These are phyloP conservation scores for Fusarium albidum DNA, from an alignment of 2,329 filamentous ascomycete genomes.

Conservation along the genomic window DNA sequence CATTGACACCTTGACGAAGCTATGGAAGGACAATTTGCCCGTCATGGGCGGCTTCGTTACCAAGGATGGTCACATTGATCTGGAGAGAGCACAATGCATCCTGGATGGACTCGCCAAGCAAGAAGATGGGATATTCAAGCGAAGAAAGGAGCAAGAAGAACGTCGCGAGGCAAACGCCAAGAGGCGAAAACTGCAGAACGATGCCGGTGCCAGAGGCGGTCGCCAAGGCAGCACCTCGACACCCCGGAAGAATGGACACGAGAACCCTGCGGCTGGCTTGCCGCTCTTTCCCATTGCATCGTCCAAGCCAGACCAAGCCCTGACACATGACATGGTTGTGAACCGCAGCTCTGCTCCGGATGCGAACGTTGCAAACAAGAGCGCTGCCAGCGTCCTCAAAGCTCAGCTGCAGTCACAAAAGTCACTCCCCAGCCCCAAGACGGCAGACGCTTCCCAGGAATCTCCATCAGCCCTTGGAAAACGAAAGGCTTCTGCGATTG, in stretches of 20 bases:
- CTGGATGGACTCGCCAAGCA: constrained; percentile 88
- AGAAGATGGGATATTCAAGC: constrained; percentile 91
- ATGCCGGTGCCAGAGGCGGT: constrained; percentile 48
- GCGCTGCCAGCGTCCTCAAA: constrained; percentile 88
- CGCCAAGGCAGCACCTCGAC: constrained; percentile 24
- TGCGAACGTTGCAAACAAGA: constrained; percentile 88
- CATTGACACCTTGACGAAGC: constrained; percentile 94
- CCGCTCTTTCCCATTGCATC: constrained; percentile 52
- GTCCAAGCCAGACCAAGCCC: constrained; percentile 60
- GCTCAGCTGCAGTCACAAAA: constrained; percentile 70
- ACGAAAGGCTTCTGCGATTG: constrained; percentile 77
- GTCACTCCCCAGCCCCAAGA: constrained; percentile 24
- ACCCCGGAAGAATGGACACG: constrained; percentile 43
- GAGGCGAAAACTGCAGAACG: constrained; percentile 76
- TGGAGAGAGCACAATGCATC: constrained; percentile 87
- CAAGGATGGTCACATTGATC: constrained; percentile 90
- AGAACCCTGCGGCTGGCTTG: constrained; percentile 45
- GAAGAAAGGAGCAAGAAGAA: constrained; percentile 86
- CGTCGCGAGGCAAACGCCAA: constrained; percentile 81
- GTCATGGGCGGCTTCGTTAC: constrained; percentile 96
- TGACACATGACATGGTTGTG: constrained; percentile 90
- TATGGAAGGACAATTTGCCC: constrained; percentile 94
- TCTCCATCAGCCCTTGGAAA: constrained; percentile 69
- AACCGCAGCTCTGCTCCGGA: constrained; percentile 73
- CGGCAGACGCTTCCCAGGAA: constrained; percentile 43